Evolutionary conservation across 2,329 filamentous ascomycete genomes (phyloP).

Genomic region (Fonsecaea pedrosoi): DNA sequence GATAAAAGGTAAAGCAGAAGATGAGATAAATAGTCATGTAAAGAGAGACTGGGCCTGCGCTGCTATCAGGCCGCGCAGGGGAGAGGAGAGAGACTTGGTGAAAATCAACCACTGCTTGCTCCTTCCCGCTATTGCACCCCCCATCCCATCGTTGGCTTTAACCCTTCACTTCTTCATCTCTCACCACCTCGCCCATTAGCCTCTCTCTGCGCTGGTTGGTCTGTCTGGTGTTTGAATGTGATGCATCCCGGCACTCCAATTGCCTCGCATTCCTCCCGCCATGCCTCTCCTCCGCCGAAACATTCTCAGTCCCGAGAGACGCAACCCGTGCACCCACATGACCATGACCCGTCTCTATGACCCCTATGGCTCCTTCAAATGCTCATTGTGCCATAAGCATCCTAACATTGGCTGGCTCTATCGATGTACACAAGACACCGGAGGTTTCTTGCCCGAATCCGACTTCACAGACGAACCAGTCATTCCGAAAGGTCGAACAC

Average conservation of each 20-base stretch:
- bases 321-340: constrained; percentile 67
- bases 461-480: constrained; percentile 28
- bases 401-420: constrained; percentile 75
- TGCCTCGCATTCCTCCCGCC: neutral
- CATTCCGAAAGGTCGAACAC: neutral
- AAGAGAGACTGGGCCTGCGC: neutral
- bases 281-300: constrained; percentile 35
- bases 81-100: neutral
- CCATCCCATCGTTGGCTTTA: neutral
- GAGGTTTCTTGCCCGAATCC: constrained; percentile 51
- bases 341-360: constrained; percentile 69
- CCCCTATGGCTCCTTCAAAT: constrained; percentile 57
- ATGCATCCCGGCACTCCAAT: constrained; percentile 3
- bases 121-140: neutral
- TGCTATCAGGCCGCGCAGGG: neutral
- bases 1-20: neutral
- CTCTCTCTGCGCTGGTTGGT: neutral
- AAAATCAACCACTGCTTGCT: neutral
- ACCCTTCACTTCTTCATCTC: constrained; percentile 2
- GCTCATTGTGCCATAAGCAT: constrained; percentile 63
- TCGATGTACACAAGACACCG: constrained; percentile 70
- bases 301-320: constrained; percentile 28
- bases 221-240: neutral
- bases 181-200: neutral
- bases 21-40: neutral